A percentile compares a stretch with the other conserved stretches of the same genome.
Conservation (phyloP, 1,284 basidiomycete genomes). For the Malassezia arunalokei region DNA sequence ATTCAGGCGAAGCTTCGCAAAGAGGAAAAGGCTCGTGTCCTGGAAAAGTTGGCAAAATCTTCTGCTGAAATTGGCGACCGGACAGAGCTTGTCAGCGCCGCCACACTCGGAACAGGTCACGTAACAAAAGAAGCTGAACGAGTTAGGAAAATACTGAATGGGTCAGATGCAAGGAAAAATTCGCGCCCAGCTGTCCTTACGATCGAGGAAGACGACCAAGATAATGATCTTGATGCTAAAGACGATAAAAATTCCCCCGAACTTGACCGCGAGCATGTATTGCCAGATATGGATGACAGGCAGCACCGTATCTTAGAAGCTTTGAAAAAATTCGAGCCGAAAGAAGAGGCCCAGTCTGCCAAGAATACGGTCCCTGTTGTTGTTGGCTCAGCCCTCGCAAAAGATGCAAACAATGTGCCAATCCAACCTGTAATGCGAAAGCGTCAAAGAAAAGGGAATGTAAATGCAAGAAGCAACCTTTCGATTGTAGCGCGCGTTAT, state of each 20-base stretch:
- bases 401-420: slow-evolving; percentile 28
- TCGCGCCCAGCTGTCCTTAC: slow-evolving; percentile 23
- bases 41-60: slow-evolving; percentile 35
- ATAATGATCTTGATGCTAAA: slow-evolving; percentile 18
- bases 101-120: slow-evolving; percentile 39
- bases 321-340: slow-evolving; percentile 3
- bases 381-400: slow-evolving; percentile 37
- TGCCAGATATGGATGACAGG: background rate
- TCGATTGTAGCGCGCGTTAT: slow-evolving; percentile 16
- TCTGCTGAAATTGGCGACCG: slow-evolving; percentile 33
- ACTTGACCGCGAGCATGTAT: slow-evolving; percentile 18
- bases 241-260: slow-evolving; percentile 18
- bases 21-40: slow-evolving; percentile 37
- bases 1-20: slow-evolving; percentile 45
- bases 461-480: slow-evolving; percentile 6
- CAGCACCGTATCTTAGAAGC: slow-evolving; percentile 10
- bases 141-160: slow-evolving; percentile 19
- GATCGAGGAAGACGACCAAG: slow-evolving; percentile 30
- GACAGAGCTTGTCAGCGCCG: slow-evolving; percentile 32
- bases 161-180: slow-evolving; percentile 9
- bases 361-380: background rate
- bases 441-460: slow-evolving; percentile 17
- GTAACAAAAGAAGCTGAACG: slow-evolving; percentile 28
- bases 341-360: background rate
- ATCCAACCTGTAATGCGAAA: slow-evolving; percentile 26